phyloP scores from a whole-genome alignment of 768 basidiomycete species.

The Suillus fuscotomentosus region DNA sequence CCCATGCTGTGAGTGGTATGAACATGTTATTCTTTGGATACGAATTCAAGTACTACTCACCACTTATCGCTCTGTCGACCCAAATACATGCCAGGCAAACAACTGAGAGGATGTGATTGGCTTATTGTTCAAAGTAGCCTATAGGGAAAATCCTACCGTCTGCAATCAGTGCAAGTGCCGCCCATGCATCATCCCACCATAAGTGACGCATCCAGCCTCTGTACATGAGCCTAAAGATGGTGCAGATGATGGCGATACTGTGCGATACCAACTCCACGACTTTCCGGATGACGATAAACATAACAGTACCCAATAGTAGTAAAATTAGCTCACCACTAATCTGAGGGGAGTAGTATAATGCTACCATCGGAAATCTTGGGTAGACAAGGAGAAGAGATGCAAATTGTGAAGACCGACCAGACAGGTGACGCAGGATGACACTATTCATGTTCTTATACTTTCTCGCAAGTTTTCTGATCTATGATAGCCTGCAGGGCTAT shows the following conservation, averaged over 20 bases:
- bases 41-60: constrained; percentile 10
- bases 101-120: background rate
- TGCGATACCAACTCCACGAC: constrained; percentile 18
- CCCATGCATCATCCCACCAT: constrained; percentile 32
- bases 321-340: background rate
- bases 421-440: background rate
- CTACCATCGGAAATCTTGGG: background rate
- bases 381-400: background rate
- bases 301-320: background rate
- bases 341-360: background rate
- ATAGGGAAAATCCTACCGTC: constrained; percentile 8
- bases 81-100: constrained; percentile 10
- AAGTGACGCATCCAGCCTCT: constrained; percentile 19
- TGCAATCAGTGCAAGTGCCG: constrained; percentile 18
- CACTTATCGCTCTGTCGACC: constrained; percentile 4
- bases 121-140: background rate
- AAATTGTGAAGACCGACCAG: background rate
- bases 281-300: constrained; percentile 5
- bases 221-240: constrained; percentile 21
- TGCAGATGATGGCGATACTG: constrained; percentile 21
- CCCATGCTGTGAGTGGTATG: constrained; percentile 10
- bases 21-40: constrained; percentile 1
- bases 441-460: no score
- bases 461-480: no score
- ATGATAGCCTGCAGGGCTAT: background rate